Percentiles rank a stretch among this genome's conserved stretches.
phyloP scores from a whole-genome alignment of 192 early-diverging fungal genomes.

The Funneliformis geosporum region DNA sequence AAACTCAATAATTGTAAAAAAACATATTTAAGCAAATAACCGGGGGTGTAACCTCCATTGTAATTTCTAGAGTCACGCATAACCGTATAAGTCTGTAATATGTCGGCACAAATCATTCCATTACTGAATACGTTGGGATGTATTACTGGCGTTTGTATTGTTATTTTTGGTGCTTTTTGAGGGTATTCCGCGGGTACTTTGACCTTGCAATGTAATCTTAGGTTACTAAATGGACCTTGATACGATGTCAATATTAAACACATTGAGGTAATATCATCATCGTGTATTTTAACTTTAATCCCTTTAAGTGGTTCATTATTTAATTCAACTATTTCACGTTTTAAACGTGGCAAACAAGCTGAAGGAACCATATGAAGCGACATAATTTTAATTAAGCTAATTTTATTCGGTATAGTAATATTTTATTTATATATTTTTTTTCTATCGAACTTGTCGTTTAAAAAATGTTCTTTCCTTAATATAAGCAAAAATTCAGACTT shows the following conservation, averaged over 20 bases:
- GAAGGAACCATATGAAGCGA: not conserved
- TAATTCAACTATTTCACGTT: not conserved
- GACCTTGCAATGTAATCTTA: conserved; percentile 8
- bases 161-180: not conserved
- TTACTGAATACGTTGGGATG: not conserved
- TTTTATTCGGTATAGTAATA: too few species aligned
- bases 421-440: too few species aligned
- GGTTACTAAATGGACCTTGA: not conserved
- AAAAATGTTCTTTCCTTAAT: too few species aligned
- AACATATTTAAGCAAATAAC: conserved; percentile 22
- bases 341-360: not conserved
- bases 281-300: not conserved
- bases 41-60: conserved; percentile 22
- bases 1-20: conserved; percentile 23
- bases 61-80: not conserved
- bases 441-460: too few species aligned
- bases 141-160: not conserved
- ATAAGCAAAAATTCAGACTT: too few species aligned
- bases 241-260: conserved; percentile 3
- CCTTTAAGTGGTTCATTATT: conserved; percentile 10
- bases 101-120: conserved; percentile 6
- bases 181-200: not conserved
- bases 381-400: not conserved
- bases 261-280: conserved; percentile 11
- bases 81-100: not conserved